Evolutionary conservation across 2,329 filamentous ascomycete genomes (phyloP), one percentile per base, ranked within the genome.

Genomic region (Aspergillus clavatus): DNA sequence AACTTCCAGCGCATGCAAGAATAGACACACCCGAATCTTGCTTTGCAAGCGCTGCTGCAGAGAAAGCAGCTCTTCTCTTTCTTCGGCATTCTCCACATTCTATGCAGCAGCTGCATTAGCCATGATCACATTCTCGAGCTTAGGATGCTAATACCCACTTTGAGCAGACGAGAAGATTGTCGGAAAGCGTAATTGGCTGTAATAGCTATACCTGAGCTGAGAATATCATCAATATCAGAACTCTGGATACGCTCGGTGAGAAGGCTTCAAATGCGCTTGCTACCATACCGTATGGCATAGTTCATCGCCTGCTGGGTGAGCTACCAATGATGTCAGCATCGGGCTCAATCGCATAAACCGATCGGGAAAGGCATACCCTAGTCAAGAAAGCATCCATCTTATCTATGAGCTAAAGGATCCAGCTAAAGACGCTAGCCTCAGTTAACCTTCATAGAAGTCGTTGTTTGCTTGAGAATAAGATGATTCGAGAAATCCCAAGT

Each of bases 121-220:
- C 23, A 47, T n/a, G 45, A 45, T 21, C 14, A 40, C 26, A 23
- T 37, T 26, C 18, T 11, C 2, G 23, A 8, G 8, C 4, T 8
- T n/a, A 28, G 7, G 23, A 43, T 7, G 8, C 21, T 19, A 49
- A 29, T 59, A 43, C 52, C 21, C 31, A 79, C 78, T 68, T 86
- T 87, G 47, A 95, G 73, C 10, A 96, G 72, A 33, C 86, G 81
- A 1, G 84, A 82, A 46, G 86, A 89, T 67, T 95, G 89, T 46
- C 81, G 81, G 51, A 95, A 77, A n/a, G 89, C 87, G 71, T 89
- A 95, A 29, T 78, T 82, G 42, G 88, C 89, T 2, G 90, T 95
- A 54, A 95, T 79, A 39, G 86, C 82, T 54, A 97, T 84, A 40
- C 89, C 89, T 14, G 89, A 90, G 40, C 76, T 78, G 37, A 12